phyloP scores from a whole-genome alignment of 2,329 filamentous ascomycete species.

The Stromatinia cepivora region DNA sequence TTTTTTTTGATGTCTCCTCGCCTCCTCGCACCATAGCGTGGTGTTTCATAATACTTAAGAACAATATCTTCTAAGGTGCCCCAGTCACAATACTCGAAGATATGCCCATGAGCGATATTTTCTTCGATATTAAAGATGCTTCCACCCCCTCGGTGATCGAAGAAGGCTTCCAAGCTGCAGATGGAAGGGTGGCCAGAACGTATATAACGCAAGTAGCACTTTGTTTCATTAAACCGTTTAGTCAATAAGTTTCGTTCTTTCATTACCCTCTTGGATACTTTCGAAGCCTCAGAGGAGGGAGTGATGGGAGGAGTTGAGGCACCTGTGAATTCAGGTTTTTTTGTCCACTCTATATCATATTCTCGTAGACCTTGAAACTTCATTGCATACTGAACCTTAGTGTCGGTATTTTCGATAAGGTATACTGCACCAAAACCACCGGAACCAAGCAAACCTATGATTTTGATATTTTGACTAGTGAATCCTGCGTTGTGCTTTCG shows the following conservation, averaged over 20 bases:
- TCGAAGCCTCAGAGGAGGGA: neutral
- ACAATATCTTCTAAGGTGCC: neutral
- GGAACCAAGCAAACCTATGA: neutral
- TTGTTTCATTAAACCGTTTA: slow-evolving; percentile 8
- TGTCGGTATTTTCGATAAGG: slow-evolving; percentile 7
- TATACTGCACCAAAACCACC: slow-evolving; percentile 5
- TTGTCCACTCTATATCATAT: neutral
- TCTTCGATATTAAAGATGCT: neutral
- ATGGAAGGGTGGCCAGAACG: neutral
- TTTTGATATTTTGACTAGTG: neutral
- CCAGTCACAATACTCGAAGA: slow-evolving; percentile 15
- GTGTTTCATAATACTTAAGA: neutral
- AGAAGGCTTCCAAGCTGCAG: slow-evolving; percentile 13
- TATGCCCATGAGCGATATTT: neutral
- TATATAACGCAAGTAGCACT: slow-evolving; percentile 15
- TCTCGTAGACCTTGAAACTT: neutral
- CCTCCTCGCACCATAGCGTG: neutral
- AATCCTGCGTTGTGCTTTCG: neutral
- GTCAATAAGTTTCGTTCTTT: neutral
- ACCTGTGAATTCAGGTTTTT: too few species aligned
- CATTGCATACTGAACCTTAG: slow-evolving; percentile 3
- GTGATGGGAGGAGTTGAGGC: neutral
- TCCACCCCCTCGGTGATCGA: neutral
- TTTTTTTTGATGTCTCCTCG: fast-evolving
- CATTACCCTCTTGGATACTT: neutral